phyloP scores from a whole-genome alignment of 1,284 basidiomycete genomes.

The Tranzscheliella williamsii region DNA sequence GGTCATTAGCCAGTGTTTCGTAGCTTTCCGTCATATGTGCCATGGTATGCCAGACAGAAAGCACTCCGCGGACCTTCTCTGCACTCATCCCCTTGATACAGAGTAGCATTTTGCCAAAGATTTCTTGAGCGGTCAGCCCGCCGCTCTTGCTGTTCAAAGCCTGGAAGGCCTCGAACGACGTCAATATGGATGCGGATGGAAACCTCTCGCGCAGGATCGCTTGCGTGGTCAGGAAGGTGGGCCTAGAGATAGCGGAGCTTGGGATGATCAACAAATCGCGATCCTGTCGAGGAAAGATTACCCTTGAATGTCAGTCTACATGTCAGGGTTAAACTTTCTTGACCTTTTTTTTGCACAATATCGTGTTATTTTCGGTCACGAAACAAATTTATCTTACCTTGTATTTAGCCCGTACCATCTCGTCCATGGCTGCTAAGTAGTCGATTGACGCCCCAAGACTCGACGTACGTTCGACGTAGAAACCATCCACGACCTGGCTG shows the following conservation, averaged over 20 bases:
- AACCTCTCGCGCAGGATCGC: conserved; percentile 59
- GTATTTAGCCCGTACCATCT: conserved; percentile 62
- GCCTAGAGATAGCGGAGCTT: conserved; percentile 59
- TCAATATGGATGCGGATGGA: conserved; percentile 61
- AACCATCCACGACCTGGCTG: conserved; percentile 66
- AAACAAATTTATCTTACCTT: conserved; percentile 47
- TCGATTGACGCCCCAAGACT: conserved; percentile 65
- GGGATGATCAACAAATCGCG: conserved; percentile 64
- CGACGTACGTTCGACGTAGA: conserved; percentile 66
- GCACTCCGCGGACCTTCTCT: conserved; percentile 64
- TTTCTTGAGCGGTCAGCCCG: conserved; percentile 63
- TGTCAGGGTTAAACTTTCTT: background rate
- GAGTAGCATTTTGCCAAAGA: conserved; percentile 66
- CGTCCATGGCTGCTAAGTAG: conserved; percentile 64
- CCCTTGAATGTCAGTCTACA: background rate
- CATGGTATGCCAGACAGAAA: conserved; percentile 65
- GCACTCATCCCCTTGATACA: conserved; percentile 65
- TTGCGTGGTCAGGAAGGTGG: conserved; percentile 60
- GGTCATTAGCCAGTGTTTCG: conserved; percentile 27
- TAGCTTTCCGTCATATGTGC: conserved; percentile 62
- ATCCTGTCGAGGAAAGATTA: conserved; percentile 3
- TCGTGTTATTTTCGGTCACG: too few relatives aligned
- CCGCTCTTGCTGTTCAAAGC: conserved; percentile 65
- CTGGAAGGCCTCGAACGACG: conserved; percentile 64
- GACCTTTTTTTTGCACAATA: background rate